Percentiles rank a stretch among this genome's conserved stretches.
Conservation (phyloP, 2,329 filamentous ascomycete species). For the Ophidiomyces ophidiicola region DNA sequence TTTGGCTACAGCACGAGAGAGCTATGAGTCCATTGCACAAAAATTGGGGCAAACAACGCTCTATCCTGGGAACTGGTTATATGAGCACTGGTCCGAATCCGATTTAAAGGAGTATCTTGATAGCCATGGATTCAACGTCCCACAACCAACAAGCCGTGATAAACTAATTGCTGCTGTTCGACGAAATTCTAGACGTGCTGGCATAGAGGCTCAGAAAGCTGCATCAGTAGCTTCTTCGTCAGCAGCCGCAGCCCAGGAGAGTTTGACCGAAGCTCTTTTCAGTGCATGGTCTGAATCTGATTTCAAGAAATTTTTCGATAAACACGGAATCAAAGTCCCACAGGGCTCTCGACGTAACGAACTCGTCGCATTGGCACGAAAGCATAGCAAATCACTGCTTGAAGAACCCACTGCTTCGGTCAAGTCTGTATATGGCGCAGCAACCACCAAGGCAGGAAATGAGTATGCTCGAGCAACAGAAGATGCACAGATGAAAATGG, state of each 20-base stretch:
- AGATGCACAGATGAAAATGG: conserved; percentile 47
- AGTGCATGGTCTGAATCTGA: conserved; percentile 81
- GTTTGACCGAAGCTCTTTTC: conserved; percentile 70
- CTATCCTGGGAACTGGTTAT: conserved; percentile 96
- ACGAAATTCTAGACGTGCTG: conserved; percentile 74
- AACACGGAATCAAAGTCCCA: conserved; percentile 78
- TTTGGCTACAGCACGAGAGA: conserved; percentile 63
- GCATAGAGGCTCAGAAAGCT: conserved; percentile 52
- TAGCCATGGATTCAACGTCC: conserved; percentile 69
- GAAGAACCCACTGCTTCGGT: conserved; percentile 23
- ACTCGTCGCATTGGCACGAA: conserved; percentile 75
- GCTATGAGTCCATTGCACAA: conserved; percentile 67
- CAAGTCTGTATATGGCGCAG: conserved; percentile 50
- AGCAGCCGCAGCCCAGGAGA: conserved; percentile 57
- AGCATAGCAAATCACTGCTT: conserved; percentile 58
- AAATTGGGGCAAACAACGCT: conserved; percentile 60
- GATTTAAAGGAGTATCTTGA: conserved; percentile 92
- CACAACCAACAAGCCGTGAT: conserved; percentile 73
- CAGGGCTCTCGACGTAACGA: conserved; percentile 88
- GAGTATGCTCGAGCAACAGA: conserved; percentile 65
- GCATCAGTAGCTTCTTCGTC: conserved; percentile 50
- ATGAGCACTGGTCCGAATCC: conserved; percentile 80
- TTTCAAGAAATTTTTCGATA: conserved; percentile 86
- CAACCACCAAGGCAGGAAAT: conserved; percentile 63
- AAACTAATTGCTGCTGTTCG: conserved; percentile 80